Base-by-base conservation (phyloP, 148 eudicot species). In the Spergularia marina region DNA sequence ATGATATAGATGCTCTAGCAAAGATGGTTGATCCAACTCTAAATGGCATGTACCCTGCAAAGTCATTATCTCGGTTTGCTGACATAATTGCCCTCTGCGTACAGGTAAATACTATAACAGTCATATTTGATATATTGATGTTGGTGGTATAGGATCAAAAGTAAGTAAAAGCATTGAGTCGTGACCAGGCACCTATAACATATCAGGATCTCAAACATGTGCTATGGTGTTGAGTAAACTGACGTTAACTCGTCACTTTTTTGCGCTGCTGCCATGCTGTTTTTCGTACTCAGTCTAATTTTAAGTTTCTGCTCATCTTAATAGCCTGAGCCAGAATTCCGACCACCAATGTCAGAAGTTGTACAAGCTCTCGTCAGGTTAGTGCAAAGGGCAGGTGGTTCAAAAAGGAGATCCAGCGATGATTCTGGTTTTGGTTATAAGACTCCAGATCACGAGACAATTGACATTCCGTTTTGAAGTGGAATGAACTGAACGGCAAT, bases 291-390 rank as follows among this genome's bases (percentile, higher is more conserved):
- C 16, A 44, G 49, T 10, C 73, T 67, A 7, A 57, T 36, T 17
- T 60, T 16, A 21, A 34, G n/a, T 20, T 16, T 65, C 39, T 4
- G 16, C 36, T 47, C 53, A 54, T 72, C 58, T 52, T 66, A 72
- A 79, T 79, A 95, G 97, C 94, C 99, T 34, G 97, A 92, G 80
- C 97, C 99, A 0, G 99, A 95, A 75, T 92, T 92, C 75, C 82
- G 97, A 73, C 99, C 99, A n/a, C 97, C 96, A 51, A 95, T 95
- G 97, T 95, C 99, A 71, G 99, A 95, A 85, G 99, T 95, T 7
- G 99, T 95, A 54, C 99, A 95, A 84, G 91, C 97, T 57, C 79
- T 95, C 64, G 97, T 92, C 65, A 88, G 99, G 67, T 80, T 95
- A 76, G 91, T 95, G 86, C 99, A 95, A 77, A 84, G 99, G 83